These are phyloP conservation scores for Strobilomyces dryophilus DNA, from an alignment of 768 basidiomycete species.

Conservation along the genomic window DNA sequence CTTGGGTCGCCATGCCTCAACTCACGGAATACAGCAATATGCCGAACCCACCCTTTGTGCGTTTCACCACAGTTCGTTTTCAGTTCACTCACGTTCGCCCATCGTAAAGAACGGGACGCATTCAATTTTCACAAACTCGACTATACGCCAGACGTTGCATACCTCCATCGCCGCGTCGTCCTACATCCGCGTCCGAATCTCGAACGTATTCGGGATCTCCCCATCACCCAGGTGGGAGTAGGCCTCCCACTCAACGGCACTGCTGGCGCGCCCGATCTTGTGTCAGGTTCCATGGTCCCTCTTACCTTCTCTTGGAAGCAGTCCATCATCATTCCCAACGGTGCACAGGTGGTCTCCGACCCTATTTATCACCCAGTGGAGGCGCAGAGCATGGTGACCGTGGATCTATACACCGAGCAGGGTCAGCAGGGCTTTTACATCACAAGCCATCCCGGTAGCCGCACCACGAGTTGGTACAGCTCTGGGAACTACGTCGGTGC, in stretches of 20 bases:
- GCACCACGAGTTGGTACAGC: constrained; percentile 2
- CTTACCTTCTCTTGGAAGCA: too few relatives aligned
- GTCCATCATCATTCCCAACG: constrained; percentile 1
- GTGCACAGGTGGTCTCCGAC: background rate
- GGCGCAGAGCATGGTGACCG: background rate
- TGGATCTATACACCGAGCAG: constrained; percentile 1
- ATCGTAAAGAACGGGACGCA: background rate
- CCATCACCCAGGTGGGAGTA: background rate
- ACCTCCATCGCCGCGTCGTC: background rate
- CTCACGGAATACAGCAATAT: constrained; percentile 2
- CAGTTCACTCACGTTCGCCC: constrained; percentile 6
- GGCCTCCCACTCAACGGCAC: background rate
- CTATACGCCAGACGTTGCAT: constrained; percentile 4
- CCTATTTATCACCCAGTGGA: background rate
- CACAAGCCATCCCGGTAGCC: constrained; percentile 1
- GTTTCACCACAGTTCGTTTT: background rate
- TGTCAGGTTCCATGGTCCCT: too few relatives aligned
- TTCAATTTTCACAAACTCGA: constrained; percentile 1
- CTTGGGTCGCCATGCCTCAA: constrained; percentile 9
- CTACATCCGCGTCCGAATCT: constrained; percentile 1
- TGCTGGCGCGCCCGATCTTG: background rate
- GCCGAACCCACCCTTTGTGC: constrained; percentile 3
- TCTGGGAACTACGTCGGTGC: constrained; percentile 3
- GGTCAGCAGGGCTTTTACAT: constrained; percentile 1
- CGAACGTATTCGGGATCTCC: background rate